Conservation (phyloP, 2,329 filamentous ascomycete species). For the Nothophoma quercina region DNA sequence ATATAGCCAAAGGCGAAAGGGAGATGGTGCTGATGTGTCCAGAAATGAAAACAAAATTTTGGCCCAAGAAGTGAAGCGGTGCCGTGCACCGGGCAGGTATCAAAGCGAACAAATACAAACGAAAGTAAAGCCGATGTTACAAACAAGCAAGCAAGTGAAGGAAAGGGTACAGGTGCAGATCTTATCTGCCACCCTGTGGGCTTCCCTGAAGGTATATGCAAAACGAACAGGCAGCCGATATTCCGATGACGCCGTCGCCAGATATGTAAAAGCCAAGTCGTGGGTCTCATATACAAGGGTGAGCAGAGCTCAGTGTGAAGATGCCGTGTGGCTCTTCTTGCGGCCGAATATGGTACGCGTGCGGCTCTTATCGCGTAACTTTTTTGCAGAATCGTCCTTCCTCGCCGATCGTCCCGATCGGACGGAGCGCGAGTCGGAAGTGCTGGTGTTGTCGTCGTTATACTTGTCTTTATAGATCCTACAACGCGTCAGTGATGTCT, state of each 20-base stretch:
- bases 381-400: constrained; percentile 60
- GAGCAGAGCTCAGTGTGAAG: constrained; percentile 20
- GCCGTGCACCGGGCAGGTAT: constrained; percentile 39
- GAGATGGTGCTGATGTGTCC: constrained; percentile 17
- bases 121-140: constrained; percentile 17
- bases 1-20: constrained; percentile 1
- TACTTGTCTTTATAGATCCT: constrained; percentile 99
- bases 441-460: constrained; percentile 56
- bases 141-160: constrained; percentile 12
- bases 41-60: constrained; percentile 20
- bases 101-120: constrained; percentile 24
- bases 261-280: constrained; percentile 38
- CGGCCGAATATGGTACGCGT: constrained; percentile 76
- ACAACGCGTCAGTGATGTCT: constrained; percentile 1
- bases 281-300: constrained; percentile 43
- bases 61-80: constrained; percentile 23
- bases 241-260: constrained; percentile 45
- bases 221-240: constrained; percentile 31
- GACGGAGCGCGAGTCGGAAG: constrained; percentile 53
- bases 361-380: constrained; percentile 77
- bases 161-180: constrained; percentile 7
- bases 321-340: constrained; percentile 55
- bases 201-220: constrained; percentile 38
- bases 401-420: constrained; percentile 56
- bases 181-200: constrained; percentile 9